Conservation (phyloP, 1,139 yeast species). For the Debaryomyces sp. region DNA sequence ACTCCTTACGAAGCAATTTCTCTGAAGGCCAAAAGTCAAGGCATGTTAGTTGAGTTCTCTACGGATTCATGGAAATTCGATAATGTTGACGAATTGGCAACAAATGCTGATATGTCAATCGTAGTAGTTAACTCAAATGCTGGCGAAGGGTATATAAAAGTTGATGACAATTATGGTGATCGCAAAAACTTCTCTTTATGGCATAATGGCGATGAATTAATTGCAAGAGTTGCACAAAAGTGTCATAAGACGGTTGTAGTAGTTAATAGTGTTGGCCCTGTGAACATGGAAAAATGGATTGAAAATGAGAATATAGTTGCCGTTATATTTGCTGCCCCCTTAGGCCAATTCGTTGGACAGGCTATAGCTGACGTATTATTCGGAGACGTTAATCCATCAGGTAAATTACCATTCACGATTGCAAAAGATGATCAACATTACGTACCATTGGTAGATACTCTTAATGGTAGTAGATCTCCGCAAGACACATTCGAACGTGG, state of each 20-base stretch:
- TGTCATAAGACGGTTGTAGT: slow-evolving; percentile 60
- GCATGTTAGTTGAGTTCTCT: slow-evolving; percentile 47
- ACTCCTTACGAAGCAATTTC: slow-evolving; percentile 58
- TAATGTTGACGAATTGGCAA: slow-evolving; percentile 46
- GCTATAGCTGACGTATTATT: slow-evolving; percentile 49
- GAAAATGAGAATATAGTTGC: slow-evolving; percentile 61
- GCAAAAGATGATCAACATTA: slow-evolving; percentile 59
- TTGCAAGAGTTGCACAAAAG: slow-evolving; percentile 47
- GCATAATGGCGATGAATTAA: slow-evolving; percentile 63
- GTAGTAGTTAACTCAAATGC: slow-evolving; percentile 56
- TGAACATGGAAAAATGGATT: slow-evolving; percentile 60
- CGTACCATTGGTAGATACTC: slow-evolving; percentile 48
- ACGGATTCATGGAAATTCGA: slow-evolving; percentile 48
- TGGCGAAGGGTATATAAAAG: slow-evolving; percentile 62
- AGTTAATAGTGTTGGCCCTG: slow-evolving; percentile 61
- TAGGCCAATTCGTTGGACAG: slow-evolving; percentile 55
- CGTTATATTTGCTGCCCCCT: slow-evolving; percentile 56
- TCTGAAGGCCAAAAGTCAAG: slow-evolving; percentile 44
- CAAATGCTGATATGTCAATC: slow-evolving; percentile 52
- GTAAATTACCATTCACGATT: slow-evolving; percentile 63
- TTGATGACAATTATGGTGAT: slow-evolving; percentile 65
- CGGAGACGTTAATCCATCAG: slow-evolving; percentile 65
- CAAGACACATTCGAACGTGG: slow-evolving; percentile 54
- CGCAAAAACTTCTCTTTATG: slow-evolving; percentile 57
- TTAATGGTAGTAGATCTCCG: slow-evolving; percentile 43